phyloP scores from a whole-genome alignment of 23 red algal species.

The Gracilaria caudata region DNA sequence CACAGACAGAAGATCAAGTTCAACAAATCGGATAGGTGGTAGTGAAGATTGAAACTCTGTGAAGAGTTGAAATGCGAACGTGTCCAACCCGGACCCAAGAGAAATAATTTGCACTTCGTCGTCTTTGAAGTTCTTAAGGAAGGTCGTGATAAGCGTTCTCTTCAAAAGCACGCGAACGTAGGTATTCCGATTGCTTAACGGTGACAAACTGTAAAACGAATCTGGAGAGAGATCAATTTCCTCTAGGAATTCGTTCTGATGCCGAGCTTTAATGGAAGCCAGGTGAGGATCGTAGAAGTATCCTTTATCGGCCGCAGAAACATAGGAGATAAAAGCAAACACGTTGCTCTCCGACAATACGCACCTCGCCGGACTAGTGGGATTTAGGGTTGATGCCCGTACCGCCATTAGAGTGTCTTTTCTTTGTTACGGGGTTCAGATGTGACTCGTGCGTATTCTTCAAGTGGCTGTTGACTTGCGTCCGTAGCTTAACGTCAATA shows the following conservation, averaged over 20 bases:
- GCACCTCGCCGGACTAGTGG: background rate
- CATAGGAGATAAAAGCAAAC: background rate
- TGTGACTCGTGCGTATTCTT: background rate
- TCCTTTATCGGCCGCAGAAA: background rate
- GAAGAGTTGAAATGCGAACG: background rate
- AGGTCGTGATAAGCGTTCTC: background rate
- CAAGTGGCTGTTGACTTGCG: too few species aligned
- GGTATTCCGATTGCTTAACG: background rate
- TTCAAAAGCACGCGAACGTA: slow-evolving; percentile 1
- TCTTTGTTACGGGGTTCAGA: background rate
- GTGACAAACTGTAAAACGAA: background rate
- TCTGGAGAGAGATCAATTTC: background rate
- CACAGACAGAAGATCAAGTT: background rate
- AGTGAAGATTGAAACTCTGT: background rate
- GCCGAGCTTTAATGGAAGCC: background rate
- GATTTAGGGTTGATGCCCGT: background rate
- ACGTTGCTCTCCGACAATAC: background rate
- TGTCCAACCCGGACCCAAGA: background rate
- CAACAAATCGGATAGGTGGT: background rate
- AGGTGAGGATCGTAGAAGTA: background rate
- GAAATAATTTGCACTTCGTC: background rate
- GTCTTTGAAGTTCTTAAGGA: background rate
- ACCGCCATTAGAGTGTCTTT: background rate
- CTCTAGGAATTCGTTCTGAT: background rate
- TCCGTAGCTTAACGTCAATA: background rate